These are phyloP conservation scores for Ilyonectria sp. DNA, from an alignment of 2,329 filamentous ascomycete species.

Conservation along the genomic window DNA sequence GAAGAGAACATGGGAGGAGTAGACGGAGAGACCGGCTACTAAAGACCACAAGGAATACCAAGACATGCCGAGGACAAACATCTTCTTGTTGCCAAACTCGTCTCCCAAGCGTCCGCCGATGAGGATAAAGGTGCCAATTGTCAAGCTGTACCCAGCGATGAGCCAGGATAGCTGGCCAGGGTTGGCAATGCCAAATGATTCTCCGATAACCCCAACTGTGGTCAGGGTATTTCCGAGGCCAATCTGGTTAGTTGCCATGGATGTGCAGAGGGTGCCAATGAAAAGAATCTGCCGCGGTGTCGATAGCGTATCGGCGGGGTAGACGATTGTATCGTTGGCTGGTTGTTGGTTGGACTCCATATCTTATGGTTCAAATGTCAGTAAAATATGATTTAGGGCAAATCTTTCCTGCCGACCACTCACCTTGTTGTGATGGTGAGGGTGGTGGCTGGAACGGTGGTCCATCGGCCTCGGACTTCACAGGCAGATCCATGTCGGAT, in stretches of 20 bases:
- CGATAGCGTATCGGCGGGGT: slow-evolving; percentile 19
- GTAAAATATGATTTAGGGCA: too few species aligned
- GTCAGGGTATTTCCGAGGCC: slow-evolving; percentile 21
- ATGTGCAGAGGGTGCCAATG: slow-evolving; percentile 27
- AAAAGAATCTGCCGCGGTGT: slow-evolving; percentile 25
- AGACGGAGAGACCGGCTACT: slow-evolving; percentile 54
- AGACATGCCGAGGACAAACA: slow-evolving; percentile 65
- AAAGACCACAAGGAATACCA: slow-evolving; percentile 67
- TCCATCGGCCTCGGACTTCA: background rate
- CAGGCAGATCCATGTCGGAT: background rate
- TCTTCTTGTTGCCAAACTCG: slow-evolving; percentile 65
- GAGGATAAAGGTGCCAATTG: slow-evolving; percentile 68
- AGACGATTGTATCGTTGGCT: background rate
- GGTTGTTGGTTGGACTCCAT: slow-evolving; percentile 6
- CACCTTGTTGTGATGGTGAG: background rate
- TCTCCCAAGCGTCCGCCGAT: slow-evolving; percentile 67
- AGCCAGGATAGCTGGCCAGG: slow-evolving; percentile 24
- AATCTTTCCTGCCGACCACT: too few species aligned
- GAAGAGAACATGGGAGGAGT: slow-evolving; percentile 59
- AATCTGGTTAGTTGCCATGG: slow-evolving; percentile 23
- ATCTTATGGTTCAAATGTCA: slow-evolving; percentile 9
- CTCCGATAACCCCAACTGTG: slow-evolving; percentile 15
- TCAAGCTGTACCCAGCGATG: slow-evolving; percentile 67
- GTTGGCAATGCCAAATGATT: slow-evolving; percentile 21
- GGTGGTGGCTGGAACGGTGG: background rate